A percentile compares a stretch with the other conserved stretches of the same genome.
Evolutionary conservation across 768 basidiomycete species (phyloP).

Genomic region (Lepiota venenata): DNA sequence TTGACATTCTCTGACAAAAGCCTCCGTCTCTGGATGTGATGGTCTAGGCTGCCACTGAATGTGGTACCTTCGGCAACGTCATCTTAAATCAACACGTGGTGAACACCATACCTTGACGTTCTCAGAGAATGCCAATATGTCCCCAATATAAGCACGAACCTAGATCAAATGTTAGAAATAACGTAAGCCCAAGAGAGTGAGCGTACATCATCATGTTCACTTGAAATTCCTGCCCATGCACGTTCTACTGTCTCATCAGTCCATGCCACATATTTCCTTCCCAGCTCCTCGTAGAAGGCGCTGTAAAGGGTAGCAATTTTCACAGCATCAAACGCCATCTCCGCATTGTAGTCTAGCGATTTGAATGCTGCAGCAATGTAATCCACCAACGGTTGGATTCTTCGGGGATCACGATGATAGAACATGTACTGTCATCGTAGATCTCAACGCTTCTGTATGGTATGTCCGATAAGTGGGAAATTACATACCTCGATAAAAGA

Average conservation of each 20-base stretch:
- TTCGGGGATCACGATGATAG: constrained; percentile 77
- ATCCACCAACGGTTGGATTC: constrained; percentile 77
- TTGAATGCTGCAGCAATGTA: constrained; percentile 63
- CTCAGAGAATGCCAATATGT: constrained; percentile 66
- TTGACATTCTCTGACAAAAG: constrained; percentile 68
- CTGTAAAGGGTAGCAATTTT: constrained; percentile 68
- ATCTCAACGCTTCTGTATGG: constrained; percentile 6
- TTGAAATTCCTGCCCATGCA: constrained; percentile 68
- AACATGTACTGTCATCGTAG: constrained; percentile 58
- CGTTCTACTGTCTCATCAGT: constrained; percentile 59
- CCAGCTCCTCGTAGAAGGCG: constrained; percentile 68
- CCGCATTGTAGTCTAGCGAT: constrained; percentile 71
- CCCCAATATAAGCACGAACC: constrained; percentile 76
- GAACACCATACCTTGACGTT: constrained; percentile 59
- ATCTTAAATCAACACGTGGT: background rate
- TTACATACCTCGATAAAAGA: constrained; percentile 70
- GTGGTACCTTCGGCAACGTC: constrained; percentile 5
- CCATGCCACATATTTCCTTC: constrained; percentile 83
- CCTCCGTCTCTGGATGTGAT: constrained; percentile 55
- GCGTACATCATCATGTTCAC: constrained; percentile 77
- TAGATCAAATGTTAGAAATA: constrained; percentile 21
- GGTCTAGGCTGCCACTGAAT: constrained; percentile 62
- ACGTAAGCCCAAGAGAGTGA: background rate
- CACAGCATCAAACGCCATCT: constrained; percentile 78
- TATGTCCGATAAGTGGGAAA: constrained; percentile 7